Base-by-base conservation (phyloP, 306 rosid genomes). In the Benincasa hispida region DNA sequence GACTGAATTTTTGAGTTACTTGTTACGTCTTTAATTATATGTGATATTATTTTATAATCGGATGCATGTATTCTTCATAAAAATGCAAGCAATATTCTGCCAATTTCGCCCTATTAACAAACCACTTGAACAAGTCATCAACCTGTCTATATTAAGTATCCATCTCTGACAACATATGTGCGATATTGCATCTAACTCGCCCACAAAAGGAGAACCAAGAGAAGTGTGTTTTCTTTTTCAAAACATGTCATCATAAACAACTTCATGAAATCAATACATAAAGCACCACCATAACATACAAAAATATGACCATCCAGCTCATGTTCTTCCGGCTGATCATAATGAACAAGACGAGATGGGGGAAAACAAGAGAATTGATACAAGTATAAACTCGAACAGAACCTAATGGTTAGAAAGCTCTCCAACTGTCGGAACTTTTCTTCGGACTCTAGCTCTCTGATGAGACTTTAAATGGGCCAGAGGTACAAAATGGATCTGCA, bases 381-480 rank as follows among this genome's bases (percentile, higher is more conserved):
- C 55, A 69, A 58, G 72, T 45, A 27, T 39, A 51, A 50, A n/a
- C 24, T 42, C 22, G 32, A 72, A 56, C 72, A 41, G 67, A 81
- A 34, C 53, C 27, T 48, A 76, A 78, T 59, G 15, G 81, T 87
- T 91, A 93, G 76, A 93, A 93, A 60, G 94, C 91, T 81, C 87
- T 90, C 98, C 98, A 93, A 67, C 77, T 79, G 75, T 91, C 97
- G 27, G 96, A 90, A 50, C 80, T 79, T 81, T 84, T 91, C 87
- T 90, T 93, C 4, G 92, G 84, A 60, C 89, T 82, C 37, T 86
- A 90, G 81, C 41, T 79, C 34, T 88, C 97, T 24, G 94, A 86
- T 41, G 97, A 83, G 72, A 90, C 96, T 83, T 90, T 93, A 53
- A 93, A 93, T 27, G 98, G 92, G 41, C 88, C 96, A 74, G 97